These are phyloP conservation scores for Tylopilus subfusipes DNA, from an alignment of 768 basidiomycete species.

Conservation along the genomic window DNA sequence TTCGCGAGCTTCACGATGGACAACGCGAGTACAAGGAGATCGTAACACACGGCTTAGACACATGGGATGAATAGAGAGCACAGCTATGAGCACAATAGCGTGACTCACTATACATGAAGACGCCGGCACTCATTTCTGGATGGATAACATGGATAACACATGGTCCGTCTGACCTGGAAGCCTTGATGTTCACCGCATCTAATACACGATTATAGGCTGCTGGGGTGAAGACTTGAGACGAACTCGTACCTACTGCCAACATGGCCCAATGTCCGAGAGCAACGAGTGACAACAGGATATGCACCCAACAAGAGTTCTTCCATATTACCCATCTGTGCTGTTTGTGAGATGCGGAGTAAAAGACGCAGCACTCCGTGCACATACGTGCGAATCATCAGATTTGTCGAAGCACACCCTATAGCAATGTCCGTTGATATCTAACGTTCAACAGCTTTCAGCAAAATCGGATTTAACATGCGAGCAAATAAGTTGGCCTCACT, in stretches of 20 bases:
- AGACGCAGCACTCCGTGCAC: not conserved
- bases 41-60: conserved; percentile 16
- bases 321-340: conserved; percentile 26
- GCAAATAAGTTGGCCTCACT: conserved; percentile 1
- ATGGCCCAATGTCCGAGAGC: conserved; percentile 28
- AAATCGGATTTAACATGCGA: not conserved
- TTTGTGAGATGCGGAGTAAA: not conserved
- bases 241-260: conserved; percentile 11
- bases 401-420: conserved; percentile 17
- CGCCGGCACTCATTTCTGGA: not conserved
- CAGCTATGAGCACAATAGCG: not conserved
- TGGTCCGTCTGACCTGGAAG: not conserved
- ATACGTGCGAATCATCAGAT: conserved; percentile 28
- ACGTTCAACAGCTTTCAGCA: not conserved
- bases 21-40: conserved; percentile 18
- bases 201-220: not conserved
- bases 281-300: conserved; percentile 8
- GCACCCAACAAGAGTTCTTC: conserved; percentile 13
- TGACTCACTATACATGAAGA: conserved; percentile 19
- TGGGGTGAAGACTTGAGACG: too few species aligned
- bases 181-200: conserved; percentile 7
- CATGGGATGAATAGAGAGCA: not conserved
- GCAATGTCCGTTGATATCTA: conserved; percentile 11
- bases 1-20: conserved; percentile 14
- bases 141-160: conserved; percentile 4